Evolutionary conservation across 2,329 filamentous ascomycete species (phyloP), one percentile per base, ranked within the genome.

Genomic region (Colletotrichum sp.): DNA sequence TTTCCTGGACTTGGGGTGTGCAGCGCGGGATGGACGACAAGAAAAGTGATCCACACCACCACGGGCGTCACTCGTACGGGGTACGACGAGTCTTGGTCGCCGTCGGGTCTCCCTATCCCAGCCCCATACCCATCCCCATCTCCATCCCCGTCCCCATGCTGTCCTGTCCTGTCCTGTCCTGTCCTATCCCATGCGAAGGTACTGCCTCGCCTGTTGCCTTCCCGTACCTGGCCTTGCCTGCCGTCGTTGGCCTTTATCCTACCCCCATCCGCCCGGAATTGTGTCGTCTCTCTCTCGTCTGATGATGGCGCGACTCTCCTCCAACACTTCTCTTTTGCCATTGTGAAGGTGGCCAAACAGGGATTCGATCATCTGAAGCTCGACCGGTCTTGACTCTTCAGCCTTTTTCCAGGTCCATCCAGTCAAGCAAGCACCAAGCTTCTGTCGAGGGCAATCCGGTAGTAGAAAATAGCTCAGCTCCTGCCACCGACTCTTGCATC

Each of bases 211-310:
- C 19, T 22, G 19, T 44, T n/a, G 44, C 11, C n/a, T 49, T 49
- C n/a, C 44, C 44, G 44, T 13, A 49, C 44, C 44, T 49, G 44
- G 44, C 44, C 44, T 22, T 49, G 44, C 44, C 44, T 49, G 44
- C 44, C 44, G 44, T 49, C 29, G 59, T 29, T 62, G 59, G 16
- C 68, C 57, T 63, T 70, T 70, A 70, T 63, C 68, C 68, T 63
- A 39, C 49, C 66, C 72, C 44, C 55, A 64, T 76, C 69, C 44
- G 49, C 34, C 64, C 73, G 27, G 29, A 25, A 52, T 27, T 64
- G 32, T 61, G 73, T 76, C 64, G 57, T 64, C 64, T 73, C 39
- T 73, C 44, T 76, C 73, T 73, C 64, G 22, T 76, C 70, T 73
- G 64, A 44, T 68, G 68, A 69, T 76, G 73, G 64, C 73, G 44